These are phyloP conservation scores for Pseudotsuga menziesii DNA, from an alignment of 75 land plant genomes.

Conservation along the genomic window DNA sequence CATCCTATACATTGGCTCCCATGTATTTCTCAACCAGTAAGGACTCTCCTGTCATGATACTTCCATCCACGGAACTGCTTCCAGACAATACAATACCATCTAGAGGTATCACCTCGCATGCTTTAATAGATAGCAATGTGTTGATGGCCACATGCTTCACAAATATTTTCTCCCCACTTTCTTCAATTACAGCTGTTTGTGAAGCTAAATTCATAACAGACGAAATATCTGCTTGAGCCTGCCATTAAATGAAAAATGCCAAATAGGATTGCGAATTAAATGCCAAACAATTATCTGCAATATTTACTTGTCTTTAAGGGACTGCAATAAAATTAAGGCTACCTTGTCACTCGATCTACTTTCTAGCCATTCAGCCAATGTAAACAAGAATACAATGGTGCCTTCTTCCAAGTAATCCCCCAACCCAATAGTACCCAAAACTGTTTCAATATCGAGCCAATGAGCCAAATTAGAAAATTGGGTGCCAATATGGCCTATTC, in stretches of 20 bases:
- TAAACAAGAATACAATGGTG: conserved; percentile 78
- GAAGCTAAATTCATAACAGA: conserved; percentile 74
- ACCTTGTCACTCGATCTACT: conserved; percentile 87
- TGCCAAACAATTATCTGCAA: background rate
- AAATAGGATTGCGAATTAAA: background rate
- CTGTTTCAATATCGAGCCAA: conserved; percentile 25
- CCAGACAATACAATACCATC: conserved; percentile 89
- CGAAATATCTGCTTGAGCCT: conserved; percentile 84
- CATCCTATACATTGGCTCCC: conserved; percentile 82
- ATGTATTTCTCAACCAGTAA: conserved; percentile 70
- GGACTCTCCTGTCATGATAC: conserved; percentile 84
- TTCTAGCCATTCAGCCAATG: conserved; percentile 89
- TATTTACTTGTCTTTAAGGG: background rate
- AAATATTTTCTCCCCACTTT: conserved; percentile 52
- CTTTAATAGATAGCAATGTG: conserved; percentile 69
- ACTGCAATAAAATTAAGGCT: background rate
- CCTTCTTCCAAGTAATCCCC: conserved; percentile 80
- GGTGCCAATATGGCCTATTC: background rate
- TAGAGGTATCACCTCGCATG: conserved; percentile 87
- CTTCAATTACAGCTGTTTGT: conserved; percentile 71
- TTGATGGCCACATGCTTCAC: conserved; percentile 65
- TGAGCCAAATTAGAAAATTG: background rate
- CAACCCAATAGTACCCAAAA: conserved; percentile 67
- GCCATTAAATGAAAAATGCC: background rate
- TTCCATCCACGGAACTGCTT: conserved; percentile 78